Conservation (phyloP, 192 early-diverging fungal species). For the Phycomyces blakesleeanus region DNA sequence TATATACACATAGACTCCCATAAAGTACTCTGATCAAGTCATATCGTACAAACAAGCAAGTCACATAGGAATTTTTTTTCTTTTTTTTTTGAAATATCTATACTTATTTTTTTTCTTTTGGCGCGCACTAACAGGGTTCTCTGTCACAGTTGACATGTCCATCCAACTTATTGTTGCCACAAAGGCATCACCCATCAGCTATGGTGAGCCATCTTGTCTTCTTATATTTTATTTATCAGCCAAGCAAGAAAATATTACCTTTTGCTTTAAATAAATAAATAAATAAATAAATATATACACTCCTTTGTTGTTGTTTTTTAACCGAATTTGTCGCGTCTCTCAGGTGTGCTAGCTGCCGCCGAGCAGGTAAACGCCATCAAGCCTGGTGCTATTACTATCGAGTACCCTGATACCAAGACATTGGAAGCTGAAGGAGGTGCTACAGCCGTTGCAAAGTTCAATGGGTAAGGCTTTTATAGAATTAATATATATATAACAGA, state of each 20-base stretch:
- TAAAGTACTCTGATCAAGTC: too few relatives aligned
- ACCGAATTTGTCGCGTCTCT: background rate
- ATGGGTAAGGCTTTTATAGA: slow-evolving; percentile 16
- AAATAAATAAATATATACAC: too few relatives aligned
- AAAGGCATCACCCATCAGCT: slow-evolving; percentile 30
- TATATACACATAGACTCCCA: too few relatives aligned
- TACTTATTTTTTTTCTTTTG: too few relatives aligned
- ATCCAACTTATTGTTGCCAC: slow-evolving; percentile 28
- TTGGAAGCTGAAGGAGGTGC: slow-evolving; percentile 22
- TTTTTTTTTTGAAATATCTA: too few relatives aligned
- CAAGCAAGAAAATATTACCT: too few relatives aligned
- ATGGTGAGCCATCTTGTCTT: too few relatives aligned
- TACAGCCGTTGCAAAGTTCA: slow-evolving; percentile 21
- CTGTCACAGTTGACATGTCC: slow-evolving; percentile 2
- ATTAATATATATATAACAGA: background rate
- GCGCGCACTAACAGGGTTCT: background rate
- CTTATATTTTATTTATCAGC: too few relatives aligned
- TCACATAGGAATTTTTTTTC: too few relatives aligned
- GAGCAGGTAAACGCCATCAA: slow-evolving; percentile 19
- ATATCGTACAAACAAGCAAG: too few relatives aligned
- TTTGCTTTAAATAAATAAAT: too few relatives aligned
- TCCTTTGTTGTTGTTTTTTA: background rate
- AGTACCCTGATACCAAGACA: slow-evolving; percentile 24
- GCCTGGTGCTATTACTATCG: slow-evolving; percentile 25
- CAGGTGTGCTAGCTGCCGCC: slow-evolving; percentile 23